Evolutionary conservation across 2,329 filamentous ascomycete species (phyloP), one percentile per base, ranked within the genome.

Genomic region (Chaetomiaceae sp.): DNA sequence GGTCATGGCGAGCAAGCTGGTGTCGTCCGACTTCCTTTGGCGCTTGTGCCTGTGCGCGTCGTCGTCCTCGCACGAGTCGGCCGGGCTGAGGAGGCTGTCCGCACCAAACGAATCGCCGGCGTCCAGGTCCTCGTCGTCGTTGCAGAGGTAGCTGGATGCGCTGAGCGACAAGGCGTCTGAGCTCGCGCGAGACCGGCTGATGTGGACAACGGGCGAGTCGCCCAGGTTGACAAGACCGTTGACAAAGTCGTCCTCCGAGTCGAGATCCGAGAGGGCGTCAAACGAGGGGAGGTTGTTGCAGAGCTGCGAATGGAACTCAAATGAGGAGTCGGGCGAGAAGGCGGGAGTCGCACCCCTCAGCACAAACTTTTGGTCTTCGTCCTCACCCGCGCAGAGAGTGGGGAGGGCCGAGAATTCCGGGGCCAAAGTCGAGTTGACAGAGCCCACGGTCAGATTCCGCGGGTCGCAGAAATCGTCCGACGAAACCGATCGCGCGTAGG

Each of bases 381-480:
- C 78, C 62, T 86, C 82, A 44, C 75, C 76, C n/a, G 75, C 70
- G 67, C 74, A 79, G 20, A 87, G 70, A 16, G 78, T 78, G 37
- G 82, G 75, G 58, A 87, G 74, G 54, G 78, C 76, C 19, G 85
- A 77, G 59, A 89, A 85, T 59, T 89, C 85, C 40, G 77, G 70
- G 7, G 75, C 70, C 44, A 77, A 65, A 8, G 72, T 75, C 34
- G 75, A 67, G 61, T 73, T 77, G 55, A 73, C 68, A 48, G 76
- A 69, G 63, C 73, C 77, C 23, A 96, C 88, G 17, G 87, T 95
- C 57, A 96, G 74, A 65, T 95, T 89, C 64, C 91, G 85, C 30
- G 92, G 91, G 66, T 96, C 91, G 70, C 92, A 96, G 68, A 93
- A 95, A 70, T 89, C 85, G 59, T 89, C 86, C 2, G 40, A 78